These are phyloP conservation scores for Coemansia sp. DNA, from an alignment of 371 early-diverging fungal species.

Conservation along the genomic window DNA sequence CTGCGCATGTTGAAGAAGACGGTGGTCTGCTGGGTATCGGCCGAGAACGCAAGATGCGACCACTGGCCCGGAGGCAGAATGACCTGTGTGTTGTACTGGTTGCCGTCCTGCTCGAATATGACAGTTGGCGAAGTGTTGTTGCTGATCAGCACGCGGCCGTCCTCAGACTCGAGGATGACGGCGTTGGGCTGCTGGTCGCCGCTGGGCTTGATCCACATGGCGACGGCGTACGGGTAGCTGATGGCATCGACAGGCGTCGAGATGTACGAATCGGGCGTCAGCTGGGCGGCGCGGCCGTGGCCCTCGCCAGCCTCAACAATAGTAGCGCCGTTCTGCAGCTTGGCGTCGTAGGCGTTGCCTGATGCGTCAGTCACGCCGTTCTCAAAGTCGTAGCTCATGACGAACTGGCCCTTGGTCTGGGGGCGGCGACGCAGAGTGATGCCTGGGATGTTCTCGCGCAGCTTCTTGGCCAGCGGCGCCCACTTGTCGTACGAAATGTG, in stretches of 20 bases:
- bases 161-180: conserved; percentile 37
- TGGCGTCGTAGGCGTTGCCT: conserved; percentile 35
- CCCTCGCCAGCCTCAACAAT: conserved; percentile 38
- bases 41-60: conserved; percentile 45
- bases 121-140: conserved; percentile 26
- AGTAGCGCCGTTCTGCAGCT: conserved; percentile 41
- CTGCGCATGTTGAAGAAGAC: conserved; percentile 41
- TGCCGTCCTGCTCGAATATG: conserved; percentile 42
- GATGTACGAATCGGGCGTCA: conserved; percentile 29
- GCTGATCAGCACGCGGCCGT: conserved; percentile 39
- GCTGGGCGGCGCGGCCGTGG: conserved; percentile 41
- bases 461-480: conserved; percentile 46
- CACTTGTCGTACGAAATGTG: conserved; percentile 35
- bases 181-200: conserved; percentile 36
- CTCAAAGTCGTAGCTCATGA: conserved; percentile 46
- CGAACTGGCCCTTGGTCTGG: conserved; percentile 28
- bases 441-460: conserved; percentile 46
- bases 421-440: conserved; percentile 41
- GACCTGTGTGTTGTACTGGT: conserved; percentile 41
- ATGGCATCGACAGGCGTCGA: conserved; percentile 38
- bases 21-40: conserved; percentile 22
- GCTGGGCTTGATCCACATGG: conserved; percentile 44
- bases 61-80: conserved; percentile 25
- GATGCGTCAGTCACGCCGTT: conserved; percentile 38
- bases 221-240: conserved; percentile 39